Base-by-base conservation (phyloP, 306 rosid genomes). In the cucumber (Cucumis sativus) region DNA sequence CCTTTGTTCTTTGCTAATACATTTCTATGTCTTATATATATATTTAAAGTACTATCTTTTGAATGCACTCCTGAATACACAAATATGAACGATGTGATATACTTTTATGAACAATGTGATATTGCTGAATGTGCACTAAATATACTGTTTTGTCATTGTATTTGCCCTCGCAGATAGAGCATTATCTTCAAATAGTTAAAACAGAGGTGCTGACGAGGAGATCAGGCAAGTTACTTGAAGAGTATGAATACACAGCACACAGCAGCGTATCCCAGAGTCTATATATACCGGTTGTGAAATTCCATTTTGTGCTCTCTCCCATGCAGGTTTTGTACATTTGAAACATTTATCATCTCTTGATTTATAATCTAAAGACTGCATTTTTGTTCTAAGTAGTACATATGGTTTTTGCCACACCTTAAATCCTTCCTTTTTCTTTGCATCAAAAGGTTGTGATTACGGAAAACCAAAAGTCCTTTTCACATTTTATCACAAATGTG, bases 291-390 rank as follows among this genome's bases (percentile, higher is more conserved):
- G 97, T 88, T 79, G 88, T 92, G 14, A 95, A 89, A 81, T 95
- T 95, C 87, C 98, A 89, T 83, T 84, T 88, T 57, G 97, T 90
- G 96, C 98, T 90, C 83, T 95, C 98, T 39, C 97, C 98, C n/a
- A 90, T 95, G 98, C 98, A 95, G 98, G 97, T 92, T 70, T 43
- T 47, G 59, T 47, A 70, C 55, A 21, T 45, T 23, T 68, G 56
- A 41, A 6, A 43, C 74, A 10, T 40, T 68, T 13, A n/a, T 68
- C 35, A 5, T 43, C 33, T 35, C 28, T 75, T 59, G 35, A 11
- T 37, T 40, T 59, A 59, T 77, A 16, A 33, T 63, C 66, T 40
- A 52, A 78, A 65, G 8, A 7, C 17, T 25, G 18, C 21, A 52
- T 63, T 69, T 69, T 69, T 25, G 10, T 67, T 49, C 6, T 10